A percentile compares a stretch with the other conserved stretches of the same genome.
phyloP scores from a whole-genome alignment of 192 early-diverging fungal species.

The Coemansia sp. region DNA sequence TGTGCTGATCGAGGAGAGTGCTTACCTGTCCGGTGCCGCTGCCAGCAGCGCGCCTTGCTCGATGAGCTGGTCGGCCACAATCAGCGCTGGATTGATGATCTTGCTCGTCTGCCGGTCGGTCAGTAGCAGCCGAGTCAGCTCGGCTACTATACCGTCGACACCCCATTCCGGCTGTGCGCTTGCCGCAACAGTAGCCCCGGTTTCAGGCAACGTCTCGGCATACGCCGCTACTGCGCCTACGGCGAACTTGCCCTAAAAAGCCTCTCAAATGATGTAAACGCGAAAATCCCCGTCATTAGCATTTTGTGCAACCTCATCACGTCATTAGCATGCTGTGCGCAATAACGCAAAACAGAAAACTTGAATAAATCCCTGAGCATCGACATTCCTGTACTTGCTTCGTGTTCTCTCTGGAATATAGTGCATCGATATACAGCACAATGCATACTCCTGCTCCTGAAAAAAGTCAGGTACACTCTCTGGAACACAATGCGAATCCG shows the following conservation, averaged over 20 bases:
- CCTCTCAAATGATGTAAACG: slow-evolving; percentile 7
- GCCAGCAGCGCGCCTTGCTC: slow-evolving; percentile 42
- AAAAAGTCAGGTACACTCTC: neutral
- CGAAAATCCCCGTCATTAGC: neutral
- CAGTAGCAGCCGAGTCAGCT: slow-evolving; percentile 45
- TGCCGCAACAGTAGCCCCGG: slow-evolving; percentile 9
- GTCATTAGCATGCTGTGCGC: no score
- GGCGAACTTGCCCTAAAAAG: slow-evolving; percentile 45
- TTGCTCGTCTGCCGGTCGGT: slow-evolving; percentile 48
- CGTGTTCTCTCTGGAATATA: neutral
- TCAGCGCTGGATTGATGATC: slow-evolving; percentile 49
- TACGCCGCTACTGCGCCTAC: slow-evolving; percentile 46
- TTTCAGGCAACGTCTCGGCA: slow-evolving; percentile 27
- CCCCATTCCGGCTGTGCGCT: slow-evolving; percentile 20
- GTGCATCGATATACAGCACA: neutral
- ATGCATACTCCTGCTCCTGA: neutral
- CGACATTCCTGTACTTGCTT: neutral
- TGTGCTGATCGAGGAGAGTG: neutral
- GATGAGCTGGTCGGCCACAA: slow-evolving; percentile 47
- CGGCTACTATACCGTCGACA: slow-evolving; percentile 34
- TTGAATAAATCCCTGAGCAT: neutral
- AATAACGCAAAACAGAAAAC: neutral
- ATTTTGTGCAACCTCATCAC: neutral
- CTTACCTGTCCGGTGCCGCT: slow-evolving; percentile 31
- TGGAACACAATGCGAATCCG: neutral